Percentiles rank a stretch among this genome's conserved stretches.
phyloP scores from a whole-genome alignment of 371 early-diverging fungal genomes.

The Rhizopus arrhizus region DNA sequence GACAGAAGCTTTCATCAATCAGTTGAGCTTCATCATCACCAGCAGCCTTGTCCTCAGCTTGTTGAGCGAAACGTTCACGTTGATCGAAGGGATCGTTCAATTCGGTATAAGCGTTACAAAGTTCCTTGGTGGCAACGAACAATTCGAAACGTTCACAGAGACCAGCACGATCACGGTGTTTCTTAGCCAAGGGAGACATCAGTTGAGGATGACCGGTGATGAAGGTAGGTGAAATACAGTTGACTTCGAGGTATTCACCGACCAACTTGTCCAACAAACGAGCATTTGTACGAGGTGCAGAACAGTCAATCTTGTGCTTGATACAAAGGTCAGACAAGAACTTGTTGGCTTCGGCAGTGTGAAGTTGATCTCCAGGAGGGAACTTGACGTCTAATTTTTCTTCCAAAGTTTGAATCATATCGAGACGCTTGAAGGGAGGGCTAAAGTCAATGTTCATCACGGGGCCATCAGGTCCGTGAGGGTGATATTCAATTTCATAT shows the following conservation, averaged over 20 bases:
- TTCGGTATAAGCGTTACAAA: constrained; percentile 98
- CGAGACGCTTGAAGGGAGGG: constrained; percentile 95
- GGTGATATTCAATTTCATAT: constrained; percentile 92
- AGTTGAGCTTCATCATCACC: constrained; percentile 99
- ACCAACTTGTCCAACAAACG: constrained; percentile 98
- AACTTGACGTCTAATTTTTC: constrained; percentile 87
- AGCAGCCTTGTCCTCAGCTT: constrained; percentile 95
- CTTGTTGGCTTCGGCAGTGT: constrained; percentile 79
- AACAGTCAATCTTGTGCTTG: constrained; percentile 92
- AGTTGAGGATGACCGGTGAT: constrained; percentile 98
- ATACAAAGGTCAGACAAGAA: constrained; percentile 90
- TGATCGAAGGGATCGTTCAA: constrained; percentile 99
- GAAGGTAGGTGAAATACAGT: constrained; percentile 97
- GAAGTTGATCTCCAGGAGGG: constrained; percentile 87
- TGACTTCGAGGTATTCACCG: constrained; percentile 95
- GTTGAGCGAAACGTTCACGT: constrained; percentile 96
- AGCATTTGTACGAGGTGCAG: constrained; percentile 93
- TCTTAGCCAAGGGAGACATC: constrained; percentile 99
- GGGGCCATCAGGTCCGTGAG: constrained; percentile 76
- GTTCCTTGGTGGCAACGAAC: constrained; percentile 99
- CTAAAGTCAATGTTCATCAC: constrained; percentile 90
- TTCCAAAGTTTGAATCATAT: constrained; percentile 95
- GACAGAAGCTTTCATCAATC: constrained; percentile 98
- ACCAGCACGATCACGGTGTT: constrained; percentile 89
- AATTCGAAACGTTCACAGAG: constrained; percentile 99